Evolutionary conservation across 768 basidiomycete species (phyloP).

Genomic region (Suillus americanus): DNA sequence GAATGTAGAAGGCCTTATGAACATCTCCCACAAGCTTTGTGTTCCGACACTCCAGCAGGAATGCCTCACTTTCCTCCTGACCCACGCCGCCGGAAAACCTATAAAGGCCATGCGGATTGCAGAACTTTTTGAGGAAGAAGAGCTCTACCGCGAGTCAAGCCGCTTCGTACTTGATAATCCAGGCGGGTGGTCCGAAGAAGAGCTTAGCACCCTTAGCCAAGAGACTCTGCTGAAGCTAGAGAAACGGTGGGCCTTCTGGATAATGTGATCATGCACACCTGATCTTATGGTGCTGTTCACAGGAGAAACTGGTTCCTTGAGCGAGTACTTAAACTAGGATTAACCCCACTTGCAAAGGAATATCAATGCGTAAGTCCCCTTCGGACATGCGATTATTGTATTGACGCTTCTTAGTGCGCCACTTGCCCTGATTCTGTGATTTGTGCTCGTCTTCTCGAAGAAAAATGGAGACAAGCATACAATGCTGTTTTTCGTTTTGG

Average conservation of each 20-base stretch:
- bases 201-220: constrained; percentile 76
- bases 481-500: constrained; percentile 86
- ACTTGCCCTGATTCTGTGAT: constrained; percentile 78
- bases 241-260: constrained; percentile 54
- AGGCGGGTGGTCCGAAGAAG: constrained; percentile 79
- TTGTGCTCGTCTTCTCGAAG: constrained; percentile 85
- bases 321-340: constrained; percentile 86
- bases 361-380: constrained; percentile 78
- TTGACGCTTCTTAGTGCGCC: constrained; percentile 51
- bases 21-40: constrained; percentile 86
- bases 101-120: constrained; percentile 93
- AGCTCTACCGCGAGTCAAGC: constrained; percentile 86
- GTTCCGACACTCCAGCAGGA: constrained; percentile 78
- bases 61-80: constrained; percentile 85
- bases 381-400: not conserved
- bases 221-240: constrained; percentile 88
- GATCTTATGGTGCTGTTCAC: not conserved
- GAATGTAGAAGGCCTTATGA: constrained; percentile 90
- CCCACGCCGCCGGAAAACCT: constrained; percentile 89
- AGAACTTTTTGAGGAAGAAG: constrained; percentile 87
- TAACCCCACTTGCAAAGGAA: constrained; percentile 87
- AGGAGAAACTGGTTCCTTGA: constrained; percentile 96
- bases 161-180: constrained; percentile 93
- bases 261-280: not conserved
- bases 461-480: constrained; percentile 92